Evolutionary conservation across 345 rosid genomes (phyloP).

Genomic region (Salix viminalis): DNA sequence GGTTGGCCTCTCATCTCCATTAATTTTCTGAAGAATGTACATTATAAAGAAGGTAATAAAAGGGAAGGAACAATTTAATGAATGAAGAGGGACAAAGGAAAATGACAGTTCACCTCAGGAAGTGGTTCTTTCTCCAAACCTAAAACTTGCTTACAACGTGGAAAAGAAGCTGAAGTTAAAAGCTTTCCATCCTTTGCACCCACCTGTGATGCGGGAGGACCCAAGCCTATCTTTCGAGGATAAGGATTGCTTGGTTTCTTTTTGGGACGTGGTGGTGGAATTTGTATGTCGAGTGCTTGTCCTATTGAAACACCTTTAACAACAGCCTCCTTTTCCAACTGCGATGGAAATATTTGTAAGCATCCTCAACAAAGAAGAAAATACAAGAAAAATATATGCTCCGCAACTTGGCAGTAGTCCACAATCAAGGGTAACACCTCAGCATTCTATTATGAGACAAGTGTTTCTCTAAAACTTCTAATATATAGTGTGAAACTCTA

Average conservation of each 20-base stretch:
- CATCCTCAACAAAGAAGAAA: background rate
- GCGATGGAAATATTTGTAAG: constrained; percentile 22
- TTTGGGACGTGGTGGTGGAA: constrained; percentile 98
- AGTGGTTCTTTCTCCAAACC: constrained; percentile 58
- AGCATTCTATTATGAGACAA: background rate
- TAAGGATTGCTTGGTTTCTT: constrained; percentile 92
- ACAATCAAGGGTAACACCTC: background rate
- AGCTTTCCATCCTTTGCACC: constrained; percentile 51
- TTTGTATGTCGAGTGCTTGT: constrained; percentile 72
- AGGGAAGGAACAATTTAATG: constrained; percentile 1
- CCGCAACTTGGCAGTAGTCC: background rate
- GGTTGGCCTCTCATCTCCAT: constrained; percentile 40
- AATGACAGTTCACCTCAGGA: constrained; percentile 47
- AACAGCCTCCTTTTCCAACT: constrained; percentile 96
- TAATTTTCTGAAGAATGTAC: constrained; percentile 39
- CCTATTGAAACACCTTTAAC: constrained; percentile 71
- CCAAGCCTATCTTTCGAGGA: constrained; percentile 64
- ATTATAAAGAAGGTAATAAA: constrained; percentile 5
- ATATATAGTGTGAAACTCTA: background rate
- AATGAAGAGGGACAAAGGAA: background rate
- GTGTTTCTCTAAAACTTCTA: background rate
- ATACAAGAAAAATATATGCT: background rate
- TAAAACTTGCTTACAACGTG: constrained; percentile 38
- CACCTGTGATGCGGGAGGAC: constrained; percentile 29
- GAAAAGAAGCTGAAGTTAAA: constrained; percentile 43